Percentiles rank a stretch among this genome's conserved stretches.
phyloP scores from a whole-genome alignment of 2,329 filamentous ascomycete species.

The Pseudocercospora pini-densiflorae region DNA sequence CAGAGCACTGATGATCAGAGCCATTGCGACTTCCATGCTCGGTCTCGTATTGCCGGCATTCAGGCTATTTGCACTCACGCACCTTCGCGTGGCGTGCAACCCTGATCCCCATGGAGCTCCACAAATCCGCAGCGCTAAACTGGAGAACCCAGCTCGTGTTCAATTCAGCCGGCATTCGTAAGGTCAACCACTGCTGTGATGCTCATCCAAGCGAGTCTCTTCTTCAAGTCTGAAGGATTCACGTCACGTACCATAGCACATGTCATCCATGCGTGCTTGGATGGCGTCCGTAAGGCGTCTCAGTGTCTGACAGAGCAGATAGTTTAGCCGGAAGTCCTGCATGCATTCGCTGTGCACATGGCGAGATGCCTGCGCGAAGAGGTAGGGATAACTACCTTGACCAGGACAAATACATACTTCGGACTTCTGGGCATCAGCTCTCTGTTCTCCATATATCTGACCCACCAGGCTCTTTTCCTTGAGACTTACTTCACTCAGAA shows the following conservation, averaged over 20 bases:
- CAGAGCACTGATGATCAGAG: not conserved
- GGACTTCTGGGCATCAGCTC: constrained; percentile 1
- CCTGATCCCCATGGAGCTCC: constrained; percentile 8
- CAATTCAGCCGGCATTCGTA: constrained; percentile 17
- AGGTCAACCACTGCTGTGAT: not conserved
- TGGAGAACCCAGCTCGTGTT: constrained; percentile 16
- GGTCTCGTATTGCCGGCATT: not conserved
- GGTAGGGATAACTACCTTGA: constrained; percentile 14
- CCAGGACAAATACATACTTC: not conserved
- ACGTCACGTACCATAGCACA: not conserved
- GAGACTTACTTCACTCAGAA: not conserved
- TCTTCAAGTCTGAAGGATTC: not conserved
- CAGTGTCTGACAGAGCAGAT: not conserved
- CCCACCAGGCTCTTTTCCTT: not conserved
- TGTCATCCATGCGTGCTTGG: not conserved
- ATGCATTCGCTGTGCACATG: constrained; percentile 9
- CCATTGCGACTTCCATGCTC: not conserved
- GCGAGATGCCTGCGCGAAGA: not conserved
- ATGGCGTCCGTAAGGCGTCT: not conserved
- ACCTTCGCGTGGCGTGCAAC: constrained; percentile 1
- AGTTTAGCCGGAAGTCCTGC: constrained; percentile 8
- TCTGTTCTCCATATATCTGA: not conserved
- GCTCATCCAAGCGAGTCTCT: not conserved
- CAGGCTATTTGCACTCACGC: not conserved
- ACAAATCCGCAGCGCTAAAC: constrained; percentile 6